phyloP scores from a whole-genome alignment of 192 early-diverging fungal species.

The Coemansia sp. region DNA sequence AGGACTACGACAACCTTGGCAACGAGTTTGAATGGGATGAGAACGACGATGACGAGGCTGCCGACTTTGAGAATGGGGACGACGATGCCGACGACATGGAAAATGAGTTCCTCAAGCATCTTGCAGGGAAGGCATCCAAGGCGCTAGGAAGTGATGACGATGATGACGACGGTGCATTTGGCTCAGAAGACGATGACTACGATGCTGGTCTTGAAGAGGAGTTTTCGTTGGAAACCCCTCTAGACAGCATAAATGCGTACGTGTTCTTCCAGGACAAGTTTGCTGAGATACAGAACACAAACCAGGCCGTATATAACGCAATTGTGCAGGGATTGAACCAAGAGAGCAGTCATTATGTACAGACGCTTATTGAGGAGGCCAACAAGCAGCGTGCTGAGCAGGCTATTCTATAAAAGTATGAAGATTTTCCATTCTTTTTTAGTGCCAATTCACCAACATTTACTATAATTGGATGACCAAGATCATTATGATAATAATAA shows the following conservation, averaged over 20 bases:
- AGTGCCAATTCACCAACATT: neutral
- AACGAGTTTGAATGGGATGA: slow-evolving; percentile 51
- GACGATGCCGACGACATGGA: slow-evolving; percentile 66
- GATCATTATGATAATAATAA: too few relatives aligned
- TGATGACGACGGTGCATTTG: slow-evolving; percentile 32
- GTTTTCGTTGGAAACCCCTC: slow-evolving; percentile 72
- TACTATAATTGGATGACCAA: too few relatives aligned
- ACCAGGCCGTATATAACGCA: slow-evolving; percentile 35
- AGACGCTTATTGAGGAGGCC: slow-evolving; percentile 45
- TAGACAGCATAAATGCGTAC: slow-evolving; percentile 77
- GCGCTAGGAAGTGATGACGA: slow-evolving; percentile 54
- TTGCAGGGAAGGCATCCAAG: slow-evolving; percentile 58
- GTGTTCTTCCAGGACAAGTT: slow-evolving; percentile 70
- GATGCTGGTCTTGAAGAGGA: slow-evolving; percentile 74
- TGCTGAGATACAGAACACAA: slow-evolving; percentile 37
- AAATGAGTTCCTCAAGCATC: slow-evolving; percentile 61
- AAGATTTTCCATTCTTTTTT: slow-evolving; percentile 2
- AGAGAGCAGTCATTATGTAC: slow-evolving; percentile 45
- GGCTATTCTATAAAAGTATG: neutral
- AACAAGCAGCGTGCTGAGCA: slow-evolving; percentile 33
- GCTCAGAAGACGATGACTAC: slow-evolving; percentile 61
- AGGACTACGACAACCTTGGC: slow-evolving; percentile 24
- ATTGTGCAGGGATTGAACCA: slow-evolving; percentile 38
- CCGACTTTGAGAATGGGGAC: slow-evolving; percentile 61
- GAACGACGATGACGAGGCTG: slow-evolving; percentile 48